These are phyloP conservation scores for Boletellus ananiceps DNA, from an alignment of 768 basidiomycete species.

Conservation along the genomic window DNA sequence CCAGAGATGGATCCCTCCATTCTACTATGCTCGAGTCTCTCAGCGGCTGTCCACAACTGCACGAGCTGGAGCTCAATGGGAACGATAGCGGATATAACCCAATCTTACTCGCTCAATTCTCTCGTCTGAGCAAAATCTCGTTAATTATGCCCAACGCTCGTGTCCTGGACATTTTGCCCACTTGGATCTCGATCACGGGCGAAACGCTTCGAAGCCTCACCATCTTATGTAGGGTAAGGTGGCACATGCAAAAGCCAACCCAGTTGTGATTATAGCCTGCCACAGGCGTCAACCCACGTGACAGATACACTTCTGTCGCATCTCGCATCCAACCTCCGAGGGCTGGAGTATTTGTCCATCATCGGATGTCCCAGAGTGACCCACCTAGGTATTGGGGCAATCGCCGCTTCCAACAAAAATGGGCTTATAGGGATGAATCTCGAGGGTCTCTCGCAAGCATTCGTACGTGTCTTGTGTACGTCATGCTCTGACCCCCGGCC, in stretches of 20 bases:
- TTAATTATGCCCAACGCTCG: constrained; percentile 69
- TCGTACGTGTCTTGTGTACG: constrained; percentile 40
- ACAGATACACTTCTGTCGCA: constrained; percentile 52
- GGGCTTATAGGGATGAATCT: constrained; percentile 55
- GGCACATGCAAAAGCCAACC: not conserved
- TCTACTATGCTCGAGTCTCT: constrained; percentile 56
- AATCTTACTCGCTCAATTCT: constrained; percentile 44
- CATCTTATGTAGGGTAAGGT: constrained; percentile 63
- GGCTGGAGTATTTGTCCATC: constrained; percentile 55
- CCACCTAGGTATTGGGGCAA: constrained; percentile 49
- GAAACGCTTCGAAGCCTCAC: constrained; percentile 52
- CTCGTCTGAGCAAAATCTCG: constrained; percentile 49
- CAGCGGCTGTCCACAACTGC: constrained; percentile 36
- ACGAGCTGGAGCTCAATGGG: constrained; percentile 71
- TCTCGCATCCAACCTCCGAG: constrained; percentile 45
- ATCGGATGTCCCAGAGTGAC: constrained; percentile 70
- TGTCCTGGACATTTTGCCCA: constrained; percentile 46
- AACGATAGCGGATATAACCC: constrained; percentile 49
- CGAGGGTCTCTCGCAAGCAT: constrained; percentile 56
- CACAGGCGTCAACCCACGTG: constrained; percentile 51
- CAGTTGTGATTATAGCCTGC: not conserved
- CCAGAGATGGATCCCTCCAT: constrained; percentile 69
- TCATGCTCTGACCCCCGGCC: not conserved
- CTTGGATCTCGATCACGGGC: constrained; percentile 48
- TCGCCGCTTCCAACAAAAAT: constrained; percentile 41